Evolutionary conservation across 139 green algal genomes (phyloP), one percentile per base, ranked within the genome.

Genomic region (Tetradesmus lagerheimii): DNA sequence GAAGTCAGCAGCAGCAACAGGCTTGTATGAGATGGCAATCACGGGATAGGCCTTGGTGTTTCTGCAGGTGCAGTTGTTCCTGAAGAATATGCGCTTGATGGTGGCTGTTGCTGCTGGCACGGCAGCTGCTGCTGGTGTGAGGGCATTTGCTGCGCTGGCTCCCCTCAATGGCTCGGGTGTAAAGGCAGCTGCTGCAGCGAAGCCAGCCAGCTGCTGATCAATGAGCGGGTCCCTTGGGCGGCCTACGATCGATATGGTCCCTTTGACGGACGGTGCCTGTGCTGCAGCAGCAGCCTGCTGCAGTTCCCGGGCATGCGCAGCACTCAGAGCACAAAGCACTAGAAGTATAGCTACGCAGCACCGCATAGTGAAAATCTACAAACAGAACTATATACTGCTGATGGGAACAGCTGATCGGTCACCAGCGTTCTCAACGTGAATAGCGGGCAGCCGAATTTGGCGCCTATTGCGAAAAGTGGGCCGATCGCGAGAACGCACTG

Each of bases 31-130:
- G 20, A 80, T 31, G 2, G 84, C 62, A 8, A 80, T 35, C 2
- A 62, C 15, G 0, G 62, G 62, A 34, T 79, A 78, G 16, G 80
- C 45, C 23, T 75, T 86, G 6, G n/a, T 71, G 45, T 29, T 86
- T 14, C 39, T 57, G 35, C 83, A 78, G 57, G 23, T 79, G 37
- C 83, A 78, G 23, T 88, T 88, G 57, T 57, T 79, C 34, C n/a
- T 29, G 53, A 78, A 57, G 62, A 41, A 88, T 8, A 78, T 80
- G 37, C 83, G 62, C 57, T 88, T 86, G 27, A 86, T 86, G 57
- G 47, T 79, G 53, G 83, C 83, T 41, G 38, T 78, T 20, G 38
- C 83, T 79, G 81, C 81, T 43, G 81, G 81, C n/a, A 47, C 81
- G 50, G 5, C 81, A 20, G 50, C n/a, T 27, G 37, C n/a, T 76